Evolutionary conservation across 257 asterid species (phyloP), one percentile per base, ranked within the genome.

Genomic region (Buddleja alternifolia): DNA sequence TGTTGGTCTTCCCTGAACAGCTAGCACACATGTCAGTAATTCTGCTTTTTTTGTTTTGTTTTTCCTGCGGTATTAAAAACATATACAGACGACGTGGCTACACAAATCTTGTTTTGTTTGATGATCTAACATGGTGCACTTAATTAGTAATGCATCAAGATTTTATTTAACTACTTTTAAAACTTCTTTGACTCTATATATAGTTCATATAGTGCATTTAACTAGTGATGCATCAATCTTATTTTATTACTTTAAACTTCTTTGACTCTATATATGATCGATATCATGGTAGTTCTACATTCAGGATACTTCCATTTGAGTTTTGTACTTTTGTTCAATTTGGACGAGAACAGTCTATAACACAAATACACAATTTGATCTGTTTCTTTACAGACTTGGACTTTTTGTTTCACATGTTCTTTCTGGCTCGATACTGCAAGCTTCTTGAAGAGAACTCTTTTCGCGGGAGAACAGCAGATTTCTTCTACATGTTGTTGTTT

Each of bases 371-470:
- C 54, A 10, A 14, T 60, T 74, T 14, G 36, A 60, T 63, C 45
- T 53, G 36, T 50, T 63, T 56, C 66, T 75, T 75, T 74, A 39
- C 99, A 94, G 99, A 94, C 72, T 77, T 94, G 94, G 96, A 94
- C 85, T 94, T 94, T 69, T 76, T 94, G 84, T 94, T 94, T 80
- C 99, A 94, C 93, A 94, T 94, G 99, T 94, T 94, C 90, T 94
- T 90, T 80, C 93, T 94, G 61, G 99, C 97, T 61, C 95, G 99
- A 12, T 94, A 94, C 88, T 94, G 97, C 92, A 94, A 91, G 88
- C 99, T 91, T 78, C 93, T 91, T 45, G 99, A 94, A 78, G 99
- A 94, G 82, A 91, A 94, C 73, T 85, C 97, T 59, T 94, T 90
- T 67, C 90, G 99, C 52, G 96, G 97, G 71, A 85, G 95, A 82